These are phyloP conservation scores for Solanum lignicaule DNA, from an alignment of 257 asterid genomes.

Conservation along the genomic window DNA sequence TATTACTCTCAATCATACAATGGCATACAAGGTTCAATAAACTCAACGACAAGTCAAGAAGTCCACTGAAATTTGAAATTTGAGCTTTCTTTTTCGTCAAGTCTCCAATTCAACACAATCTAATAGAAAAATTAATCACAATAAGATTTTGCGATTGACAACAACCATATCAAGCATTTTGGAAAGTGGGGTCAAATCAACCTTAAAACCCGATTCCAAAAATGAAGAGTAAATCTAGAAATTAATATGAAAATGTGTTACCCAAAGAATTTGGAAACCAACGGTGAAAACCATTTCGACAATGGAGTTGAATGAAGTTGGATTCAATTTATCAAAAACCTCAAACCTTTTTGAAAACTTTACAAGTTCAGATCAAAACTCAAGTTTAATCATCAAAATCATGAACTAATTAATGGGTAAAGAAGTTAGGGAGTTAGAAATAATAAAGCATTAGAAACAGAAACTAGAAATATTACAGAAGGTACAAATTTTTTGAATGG, in stretches of 20 bases:
- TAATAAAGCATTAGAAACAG: neutral
- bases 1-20: no score
- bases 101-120: no score
- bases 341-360: neutral
- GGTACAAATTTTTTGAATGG: neutral
- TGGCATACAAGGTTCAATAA: no score
- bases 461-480: neutral
- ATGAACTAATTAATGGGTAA: neutral
- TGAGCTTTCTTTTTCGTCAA: no score
- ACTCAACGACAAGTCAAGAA: no score
- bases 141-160: neutral
- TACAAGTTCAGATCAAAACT: neutral
- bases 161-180: neutral
- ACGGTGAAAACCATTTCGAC: neutral
- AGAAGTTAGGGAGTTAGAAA: neutral
- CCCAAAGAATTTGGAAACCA: neutral
- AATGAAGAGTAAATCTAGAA: neutral
- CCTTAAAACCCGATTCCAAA: neutral
- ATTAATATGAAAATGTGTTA: neutral
- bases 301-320: neutral
- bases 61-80: no score
- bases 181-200: neutral
- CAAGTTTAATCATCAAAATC: neutral
- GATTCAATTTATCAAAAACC: no score
- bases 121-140: no score